Base-by-base conservation (phyloP, 768 basidiomycete genomes). In the Pholiota molesta region DNA sequence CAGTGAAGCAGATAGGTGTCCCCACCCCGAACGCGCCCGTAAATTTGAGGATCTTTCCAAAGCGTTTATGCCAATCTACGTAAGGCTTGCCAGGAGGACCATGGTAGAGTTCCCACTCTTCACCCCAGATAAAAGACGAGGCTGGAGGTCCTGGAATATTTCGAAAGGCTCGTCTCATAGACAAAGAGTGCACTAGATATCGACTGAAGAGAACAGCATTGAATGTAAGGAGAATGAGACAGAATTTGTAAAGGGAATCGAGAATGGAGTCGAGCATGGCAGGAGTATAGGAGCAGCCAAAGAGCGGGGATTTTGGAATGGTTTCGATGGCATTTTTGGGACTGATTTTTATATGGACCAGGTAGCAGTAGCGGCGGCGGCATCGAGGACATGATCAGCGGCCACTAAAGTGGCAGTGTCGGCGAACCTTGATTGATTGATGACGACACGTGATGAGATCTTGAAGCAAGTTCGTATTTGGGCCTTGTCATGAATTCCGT, bases 71-170 rank as follows among this genome's bases (percentile, higher is more conserved):
- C 86, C 86, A 89, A 17, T 77, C 71, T 21, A 78, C 60, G 69
- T 88, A 86, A 14, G 77, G 76, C 9, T 73, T 71, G 14, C 87
- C 87, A 39, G 87, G 87, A n/a, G 69, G 31, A n/a, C 71, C 70
- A 55, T 79, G 77, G 65, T 85, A 87, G 13, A 88, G 80, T 16
- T 74, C 64, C 80, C 84, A 84, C 66, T 87, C 86, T 65, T 87
- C 81, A 0, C 87, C 87, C 87, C 87, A 88, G 2, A 88, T 62
- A 59, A 79, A 72, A 29, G 85, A 87, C 28, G 75, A 77, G 7
- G 74, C 33, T 19, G 66, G 69, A 10, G 87, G 87, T 1, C 87
- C 86, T 16, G 85, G 84, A 35, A 88, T 71, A 62, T 81, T 77
- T 60, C 75, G 66, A 55, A 88, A 74, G 28, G 71, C 57, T 33